Evolutionary conservation across 2,329 filamentous ascomycete species (phyloP), one percentile per base, ranked within the genome.

Genomic region (Fusarium anthophilum): DNA sequence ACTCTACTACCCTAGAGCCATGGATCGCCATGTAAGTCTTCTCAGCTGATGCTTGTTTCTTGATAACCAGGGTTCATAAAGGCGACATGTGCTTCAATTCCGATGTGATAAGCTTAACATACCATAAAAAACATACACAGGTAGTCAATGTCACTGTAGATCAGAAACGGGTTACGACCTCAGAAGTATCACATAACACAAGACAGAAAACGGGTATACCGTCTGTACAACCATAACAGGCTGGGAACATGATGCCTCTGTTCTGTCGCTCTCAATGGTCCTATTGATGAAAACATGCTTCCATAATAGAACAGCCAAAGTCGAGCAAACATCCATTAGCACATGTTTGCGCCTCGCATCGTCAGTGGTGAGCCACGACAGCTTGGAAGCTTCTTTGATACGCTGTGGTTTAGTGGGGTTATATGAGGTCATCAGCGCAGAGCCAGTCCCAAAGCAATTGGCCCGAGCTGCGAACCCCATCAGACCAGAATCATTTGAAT

Each of bases 341-440:
- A 37, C 60, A 63, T 73, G 61, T 18, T 47, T 48, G n/a, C 26
- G 32, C 28, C 39, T 61, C 43, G 32, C 48, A 26, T 59, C 44
- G 24, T 62, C 41, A 53, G 26, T 48, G 32, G 54, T 58, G 45
- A 63, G 45, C 28, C 38, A 63, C 41, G n/a, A 17, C 26, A 51
- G 39, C 55, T 47, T 20, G 22, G 32, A 51, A 66, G 53, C 66
- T 45, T 47, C 28, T 48, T 68, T 59, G 48, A 55, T 66, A 50
- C 56, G 47, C 45, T 57, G 48, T 35, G 4, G n/a, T 45, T 51
- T 57, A 48, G 78, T 79, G 78, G 78, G 77, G 77, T 69, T 66
- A 39, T 56, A 78, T 79, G 78, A 79, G 77, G 78, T 79, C 78
- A 79, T 78, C 54, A 71, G 61, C 66, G 54, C 72, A 45, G 37